Evolutionary conservation across 805 yeast species (phyloP).

Genomic region (Metschnikowia chrysomelidarum): DNA sequence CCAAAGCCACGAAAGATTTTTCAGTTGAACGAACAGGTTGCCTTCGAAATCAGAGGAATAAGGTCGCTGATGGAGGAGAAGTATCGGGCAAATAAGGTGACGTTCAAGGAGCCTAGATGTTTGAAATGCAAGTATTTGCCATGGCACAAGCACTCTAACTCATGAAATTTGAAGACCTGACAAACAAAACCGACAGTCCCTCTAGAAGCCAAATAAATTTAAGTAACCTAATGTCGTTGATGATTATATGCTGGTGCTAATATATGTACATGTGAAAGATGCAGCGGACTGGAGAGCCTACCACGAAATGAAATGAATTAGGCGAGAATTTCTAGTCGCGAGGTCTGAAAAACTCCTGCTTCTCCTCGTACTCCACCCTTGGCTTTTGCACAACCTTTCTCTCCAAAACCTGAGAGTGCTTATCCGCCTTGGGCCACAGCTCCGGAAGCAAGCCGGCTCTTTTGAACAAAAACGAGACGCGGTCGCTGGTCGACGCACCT

Average conservation of each 20-base stretch:
- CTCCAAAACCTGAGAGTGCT: conserved; percentile 27
- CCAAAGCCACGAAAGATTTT: conserved; percentile 11
- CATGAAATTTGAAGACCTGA: too few relatives aligned
- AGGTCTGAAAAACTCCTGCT: conserved; percentile 31
- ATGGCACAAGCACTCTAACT: conserved; percentile 18
- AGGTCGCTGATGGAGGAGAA: conserved; percentile 14
- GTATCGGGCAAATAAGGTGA: conserved; percentile 11
- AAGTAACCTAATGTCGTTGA: too few relatives aligned
- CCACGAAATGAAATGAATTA: neutral
- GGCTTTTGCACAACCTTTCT: conserved; percentile 29
- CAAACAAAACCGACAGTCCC: too few relatives aligned
- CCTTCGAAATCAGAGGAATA: conserved; percentile 14
- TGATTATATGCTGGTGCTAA: too few relatives aligned
- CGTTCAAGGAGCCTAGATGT: conserved; percentile 13
- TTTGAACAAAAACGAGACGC: conserved; percentile 72
- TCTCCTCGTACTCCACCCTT: conserved; percentile 31
- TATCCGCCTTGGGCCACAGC: conserved; percentile 55
- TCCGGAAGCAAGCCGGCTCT: conserved; percentile 70
- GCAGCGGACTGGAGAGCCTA: neutral
- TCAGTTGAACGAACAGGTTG: conserved; percentile 17
- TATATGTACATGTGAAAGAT: too few relatives aligned
- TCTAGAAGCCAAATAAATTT: too few relatives aligned
- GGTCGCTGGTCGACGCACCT: conserved; percentile 90
- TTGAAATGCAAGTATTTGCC: conserved; percentile 17
- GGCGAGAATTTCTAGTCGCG: conserved; percentile 20